phyloP scores from a whole-genome alignment of 176 grass and related monocot species.

The Chloris gayana region DNA sequence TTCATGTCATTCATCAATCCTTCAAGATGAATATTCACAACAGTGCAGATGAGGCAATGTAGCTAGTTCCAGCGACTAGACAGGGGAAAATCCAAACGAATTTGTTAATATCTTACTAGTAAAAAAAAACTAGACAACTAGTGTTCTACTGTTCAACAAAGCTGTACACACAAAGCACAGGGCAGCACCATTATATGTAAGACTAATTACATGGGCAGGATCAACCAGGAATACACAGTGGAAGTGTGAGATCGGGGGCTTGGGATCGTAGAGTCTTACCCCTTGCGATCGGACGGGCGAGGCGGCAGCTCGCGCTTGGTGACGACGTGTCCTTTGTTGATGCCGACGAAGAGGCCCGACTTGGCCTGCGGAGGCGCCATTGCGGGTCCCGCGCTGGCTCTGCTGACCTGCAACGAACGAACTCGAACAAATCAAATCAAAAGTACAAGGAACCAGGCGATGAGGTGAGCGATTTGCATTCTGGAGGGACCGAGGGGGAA shows the following conservation, averaged over 20 bases:
- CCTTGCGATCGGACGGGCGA: constrained; percentile 65
- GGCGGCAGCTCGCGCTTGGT: constrained; percentile 64
- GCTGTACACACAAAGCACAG: background rate
- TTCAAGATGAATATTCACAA: background rate
- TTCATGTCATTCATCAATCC: background rate
- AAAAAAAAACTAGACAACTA: background rate
- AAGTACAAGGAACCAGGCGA: background rate
- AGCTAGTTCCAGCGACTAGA: background rate
- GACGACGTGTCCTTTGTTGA: constrained; percentile 70
- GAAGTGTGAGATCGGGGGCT: background rate
- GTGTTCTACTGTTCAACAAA: background rate
- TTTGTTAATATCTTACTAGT: background rate
- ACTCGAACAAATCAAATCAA: background rate
- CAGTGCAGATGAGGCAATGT: background rate
- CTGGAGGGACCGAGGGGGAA: too few relatives aligned
- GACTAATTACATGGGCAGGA: background rate
- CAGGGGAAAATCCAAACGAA: background rate
- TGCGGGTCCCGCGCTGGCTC: background rate
- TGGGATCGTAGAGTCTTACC: constrained; percentile 28
- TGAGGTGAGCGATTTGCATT: background rate
- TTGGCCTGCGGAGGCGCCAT: constrained; percentile 68
- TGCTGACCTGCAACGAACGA: background rate
- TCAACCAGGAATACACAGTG: background rate
- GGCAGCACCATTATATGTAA: background rate
- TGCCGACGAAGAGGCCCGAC: constrained; percentile 62